Conservation (phyloP, 805 yeast genomes). For the Wickerhamiella shivajii region DNA sequence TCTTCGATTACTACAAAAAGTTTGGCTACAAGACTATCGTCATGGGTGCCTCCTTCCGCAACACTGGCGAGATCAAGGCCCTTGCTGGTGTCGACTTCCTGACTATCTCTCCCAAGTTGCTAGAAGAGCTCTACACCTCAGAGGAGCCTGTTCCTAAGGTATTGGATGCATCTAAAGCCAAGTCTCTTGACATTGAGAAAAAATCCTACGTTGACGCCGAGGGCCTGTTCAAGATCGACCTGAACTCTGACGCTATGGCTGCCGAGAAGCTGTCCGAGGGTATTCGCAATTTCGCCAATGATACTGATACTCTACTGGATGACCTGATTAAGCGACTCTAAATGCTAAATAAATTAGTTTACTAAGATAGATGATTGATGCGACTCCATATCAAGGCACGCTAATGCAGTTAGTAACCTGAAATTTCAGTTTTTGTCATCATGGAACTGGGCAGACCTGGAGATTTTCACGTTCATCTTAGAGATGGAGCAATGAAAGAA, state of each 20-base stretch:
- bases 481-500: conserved; percentile 90
- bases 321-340: conserved; percentile 14
- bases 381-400: no score
- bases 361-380: no score
- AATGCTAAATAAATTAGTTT: no score
- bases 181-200: conserved; percentile 42
- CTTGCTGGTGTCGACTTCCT: conserved; percentile 94
- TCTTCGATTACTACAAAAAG: conserved; percentile 97
- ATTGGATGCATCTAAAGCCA: conserved; percentile 56
- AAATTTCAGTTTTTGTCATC: not conserved
- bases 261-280: conserved; percentile 96
- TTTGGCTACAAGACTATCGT: conserved; percentile 92
- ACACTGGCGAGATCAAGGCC: conserved; percentile 85
- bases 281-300: conserved; percentile 93
- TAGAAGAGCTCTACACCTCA: conserved; percentile 77
- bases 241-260: conserved; percentile 97
- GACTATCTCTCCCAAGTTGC: conserved; percentile 85
- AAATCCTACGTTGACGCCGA: conserved; percentile 75
- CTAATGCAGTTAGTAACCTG: no score
- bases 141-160: conserved; percentile 64
- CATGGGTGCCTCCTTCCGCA: conserved; percentile 99
- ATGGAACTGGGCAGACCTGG: conserved; percentile 27
- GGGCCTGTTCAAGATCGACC: conserved; percentile 71
- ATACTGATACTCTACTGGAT: conserved; percentile 52
- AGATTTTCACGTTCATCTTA: conserved; percentile 91